Percentiles rank a stretch among this genome's conserved stretches.
phyloP scores from a whole-genome alignment of 371 early-diverging fungal species.

The Dinochytrium kinnereticum region DNA sequence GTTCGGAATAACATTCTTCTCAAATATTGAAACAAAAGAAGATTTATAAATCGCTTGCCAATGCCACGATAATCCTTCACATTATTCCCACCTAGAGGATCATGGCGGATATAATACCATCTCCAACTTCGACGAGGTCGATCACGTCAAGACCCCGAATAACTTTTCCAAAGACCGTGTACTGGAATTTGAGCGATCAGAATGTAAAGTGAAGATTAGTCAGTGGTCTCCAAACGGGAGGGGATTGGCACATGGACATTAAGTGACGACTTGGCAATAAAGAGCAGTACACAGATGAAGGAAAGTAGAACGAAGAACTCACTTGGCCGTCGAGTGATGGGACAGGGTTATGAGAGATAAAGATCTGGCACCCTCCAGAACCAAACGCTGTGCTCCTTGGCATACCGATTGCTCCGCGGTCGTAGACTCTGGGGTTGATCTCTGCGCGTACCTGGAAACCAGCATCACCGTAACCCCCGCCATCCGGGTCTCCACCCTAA shows the following conservation, averaged over 20 bases:
- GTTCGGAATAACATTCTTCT: no score
- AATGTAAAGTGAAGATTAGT: not conserved
- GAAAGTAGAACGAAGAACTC: not conserved
- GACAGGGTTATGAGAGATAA: constrained; percentile 1
- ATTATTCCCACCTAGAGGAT: not conserved
- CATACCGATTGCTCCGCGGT: constrained; percentile 12
- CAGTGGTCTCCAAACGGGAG: no score
- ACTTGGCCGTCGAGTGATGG: not conserved
- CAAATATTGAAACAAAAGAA: no score
- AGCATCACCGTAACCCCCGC: constrained; percentile 8
- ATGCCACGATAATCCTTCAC: no score
- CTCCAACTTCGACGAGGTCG: constrained; percentile 5
- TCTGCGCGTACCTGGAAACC: not conserved
- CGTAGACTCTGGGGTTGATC: not conserved
- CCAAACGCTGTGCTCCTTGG: constrained; percentile 3
- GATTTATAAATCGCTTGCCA: no score
- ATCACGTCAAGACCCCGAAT: not conserved
- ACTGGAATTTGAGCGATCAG: no score
- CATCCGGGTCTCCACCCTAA: constrained; percentile 10
- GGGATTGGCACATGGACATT: no score
- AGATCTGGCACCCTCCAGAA: constrained; percentile 3
- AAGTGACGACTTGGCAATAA: no score
- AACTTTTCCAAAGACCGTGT: constrained; percentile 13
- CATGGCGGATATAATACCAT: not conserved
- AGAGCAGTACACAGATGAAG: not conserved